A percentile compares a stretch with the other conserved stretches of the same genome.
These are phyloP conservation scores for Boletus fagicola DNA, from an alignment of 768 basidiomycete genomes.

Conservation along the genomic window DNA sequence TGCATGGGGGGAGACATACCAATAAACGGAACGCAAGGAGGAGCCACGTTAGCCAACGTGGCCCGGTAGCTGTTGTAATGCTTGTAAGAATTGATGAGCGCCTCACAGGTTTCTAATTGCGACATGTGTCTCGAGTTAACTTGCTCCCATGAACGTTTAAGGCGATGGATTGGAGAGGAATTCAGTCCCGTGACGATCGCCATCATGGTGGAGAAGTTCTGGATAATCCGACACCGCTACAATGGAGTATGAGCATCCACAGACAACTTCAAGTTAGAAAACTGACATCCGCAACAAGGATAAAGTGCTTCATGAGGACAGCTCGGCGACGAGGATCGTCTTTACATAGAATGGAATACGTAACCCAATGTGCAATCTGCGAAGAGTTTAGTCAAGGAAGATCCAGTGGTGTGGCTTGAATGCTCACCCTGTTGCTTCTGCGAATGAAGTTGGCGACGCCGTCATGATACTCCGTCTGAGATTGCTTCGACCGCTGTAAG, in stretches of 20 bases:
- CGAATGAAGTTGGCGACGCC: slow-evolving; percentile 59
- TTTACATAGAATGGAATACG: slow-evolving; percentile 51
- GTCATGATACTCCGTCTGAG: slow-evolving; percentile 41
- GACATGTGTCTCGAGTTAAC: slow-evolving; percentile 49
- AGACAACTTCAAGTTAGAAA: neutral
- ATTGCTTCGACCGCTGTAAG: slow-evolving; percentile 52
- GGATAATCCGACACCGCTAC: slow-evolving; percentile 58
- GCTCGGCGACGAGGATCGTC: slow-evolving; percentile 62
- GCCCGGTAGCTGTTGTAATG: slow-evolving; percentile 65
- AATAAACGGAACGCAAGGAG: slow-evolving; percentile 71
- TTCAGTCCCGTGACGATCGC: slow-evolving; percentile 68
- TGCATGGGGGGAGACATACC: slow-evolving; percentile 38
- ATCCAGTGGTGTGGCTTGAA: neutral
- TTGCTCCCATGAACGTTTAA: slow-evolving; percentile 65
- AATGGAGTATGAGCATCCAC: slow-evolving; percentile 3
- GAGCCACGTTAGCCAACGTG: slow-evolving; percentile 50
- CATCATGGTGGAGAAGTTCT: slow-evolving; percentile 69
- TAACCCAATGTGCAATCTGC: slow-evolving; percentile 61
- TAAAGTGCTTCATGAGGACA: slow-evolving; percentile 62
- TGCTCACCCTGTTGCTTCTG: slow-evolving; percentile 50
- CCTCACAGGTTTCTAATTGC: slow-evolving; percentile 51
- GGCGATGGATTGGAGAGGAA: slow-evolving; percentile 59
- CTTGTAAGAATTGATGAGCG: slow-evolving; percentile 61
- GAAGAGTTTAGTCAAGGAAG: neutral
- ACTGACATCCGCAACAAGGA: slow-evolving; percentile 61